phyloP scores from a whole-genome alignment of 306 rosid genomes.

The Corylus americana region DNA sequence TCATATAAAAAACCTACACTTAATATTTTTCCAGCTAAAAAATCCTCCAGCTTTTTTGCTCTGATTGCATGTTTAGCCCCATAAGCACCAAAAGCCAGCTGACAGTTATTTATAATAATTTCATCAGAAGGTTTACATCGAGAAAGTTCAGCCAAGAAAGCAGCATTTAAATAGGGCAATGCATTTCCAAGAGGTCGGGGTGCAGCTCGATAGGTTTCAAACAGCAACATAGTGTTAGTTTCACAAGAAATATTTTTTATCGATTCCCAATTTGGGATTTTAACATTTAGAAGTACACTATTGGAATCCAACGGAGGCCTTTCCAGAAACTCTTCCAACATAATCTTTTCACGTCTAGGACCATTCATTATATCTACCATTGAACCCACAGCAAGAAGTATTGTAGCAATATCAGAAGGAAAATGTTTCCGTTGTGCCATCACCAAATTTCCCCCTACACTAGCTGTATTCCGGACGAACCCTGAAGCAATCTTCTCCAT shows the following conservation, averaged over 20 bases:
- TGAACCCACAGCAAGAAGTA: conserved; percentile 80
- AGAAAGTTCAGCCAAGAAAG: conserved; percentile 69
- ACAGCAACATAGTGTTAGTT: conserved; percentile 38
- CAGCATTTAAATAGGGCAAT: conserved; percentile 73
- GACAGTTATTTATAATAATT: conserved; percentile 47
- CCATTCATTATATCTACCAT: conserved; percentile 56
- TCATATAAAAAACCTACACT: conserved; percentile 50
- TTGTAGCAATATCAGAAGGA: conserved; percentile 86
- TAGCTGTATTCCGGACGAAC: conserved; percentile 71
- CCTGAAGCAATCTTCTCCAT: conserved; percentile 75
- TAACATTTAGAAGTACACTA: conserved; percentile 60
- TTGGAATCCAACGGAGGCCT: conserved; percentile 58
- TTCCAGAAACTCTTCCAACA: conserved; percentile 68
- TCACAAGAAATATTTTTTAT: conserved; percentile 34
- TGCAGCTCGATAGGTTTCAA: conserved; percentile 83
- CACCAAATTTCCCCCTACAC: conserved; percentile 85
- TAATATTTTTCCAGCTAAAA: conserved; percentile 62
- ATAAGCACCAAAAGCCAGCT: conserved; percentile 72
- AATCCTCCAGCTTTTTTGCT: conserved; percentile 70
- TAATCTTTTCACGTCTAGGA: conserved; percentile 45
- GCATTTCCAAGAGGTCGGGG: conserved; percentile 88
- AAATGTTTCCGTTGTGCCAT: conserved; percentile 79
- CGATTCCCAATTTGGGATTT: conserved; percentile 56
- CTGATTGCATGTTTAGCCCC: conserved; percentile 73
- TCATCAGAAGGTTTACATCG: conserved; percentile 48